Base-by-base conservation (phyloP, 2,329 filamentous ascomycete species). In the Diaporthe humulicola region DNA sequence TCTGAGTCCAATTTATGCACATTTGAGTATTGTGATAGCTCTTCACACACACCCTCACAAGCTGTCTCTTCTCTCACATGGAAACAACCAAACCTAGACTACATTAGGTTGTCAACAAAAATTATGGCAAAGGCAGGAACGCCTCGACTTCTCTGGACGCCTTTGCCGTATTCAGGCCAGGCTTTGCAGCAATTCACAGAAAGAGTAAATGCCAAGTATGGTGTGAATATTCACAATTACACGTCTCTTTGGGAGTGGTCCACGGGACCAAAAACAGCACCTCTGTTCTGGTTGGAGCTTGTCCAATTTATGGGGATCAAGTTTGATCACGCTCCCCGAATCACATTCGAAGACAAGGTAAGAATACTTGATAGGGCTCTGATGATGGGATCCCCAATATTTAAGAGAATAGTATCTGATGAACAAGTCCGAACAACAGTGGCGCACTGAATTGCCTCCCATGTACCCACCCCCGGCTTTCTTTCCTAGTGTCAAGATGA, bases 231-330 rank as follows among this genome's bases (percentile, higher is more conserved):
- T 28, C 3, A 10, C 58, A 22, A 42, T 7, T 64, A 64, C 38
- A 42, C 30, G 38, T 40, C 58, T 19, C 58, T 64, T n/a, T 64
- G 58, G 58, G 8, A 30, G 14, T 64, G 58, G 58, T 64, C 58
- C 38, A 48, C 38, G 12, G 58, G 2, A 6, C n/a, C 58, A 7
- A 22, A 64, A 19, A 64, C 58, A 1, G 58, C 58, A 28, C 38
- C 58, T 15, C 58, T 64, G 9, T 64, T 64, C 38, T 64, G 58
- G 58, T 30, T 64, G 38, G n/a, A 45, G 36, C 36, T 64, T 48
- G 19, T 48, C 1, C 22, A 64, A 12, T 64, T 64, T 38, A 5
- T 64, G 38, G 58, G 58, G n/a, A 64, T 64, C 58, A 48, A 48
- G 36, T 64, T 30, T 9, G 58, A 64, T 48, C 8, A 3, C 22